Base-by-base conservation (phyloP, 306 rosid genomes). In the Casuarina glauca region DNA sequence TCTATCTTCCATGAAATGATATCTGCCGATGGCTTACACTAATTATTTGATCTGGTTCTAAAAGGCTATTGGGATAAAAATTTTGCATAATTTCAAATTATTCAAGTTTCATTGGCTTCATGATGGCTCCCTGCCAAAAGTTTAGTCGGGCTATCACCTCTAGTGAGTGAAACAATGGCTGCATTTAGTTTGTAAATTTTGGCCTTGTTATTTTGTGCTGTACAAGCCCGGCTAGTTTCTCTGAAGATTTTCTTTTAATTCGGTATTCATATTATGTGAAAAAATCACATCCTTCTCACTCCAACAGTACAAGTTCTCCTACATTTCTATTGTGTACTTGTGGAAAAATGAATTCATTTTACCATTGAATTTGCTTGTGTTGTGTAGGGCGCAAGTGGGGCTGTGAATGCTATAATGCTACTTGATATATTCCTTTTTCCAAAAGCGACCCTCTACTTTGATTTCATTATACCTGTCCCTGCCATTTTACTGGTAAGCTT, bases 351-450 rank as follows among this genome's bases (percentile, higher is more conserved):
- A 64, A 83, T 74, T 78, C 36, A 49, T 74, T 44, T 79, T 53
- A 73, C 45, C 63, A n/a, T 60, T 20, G 51, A 69, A 61, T 86
- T 17, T 80, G 66, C 55, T 81, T 81, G 81, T 83, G 80, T 64
- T 60, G 32, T 75, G 63, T 76, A 92, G 99, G 99, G 97, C 12
- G 99, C 97, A 77, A 92, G 97, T 73, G 97, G 91, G 73, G 97
- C 96, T 41, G 91, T 93, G 76, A 88, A 91, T 76, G 99, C 97
- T 41, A 81, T 95, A 51, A 80, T 89, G 87, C 82, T 95, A 81
- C 97, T 95, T 63, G 80, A 85, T 69, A 87, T 95, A 86, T 95
- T 93, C 83, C 99, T 95, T 88, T 74, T 75, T 82, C 99, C 99
- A 42, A 87, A 42, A 72, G 69, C 89, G 3, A 93, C 96, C 72